Evolutionary conservation across 345 rosid genomes (phyloP).

Genomic region (Populus nigra): DNA sequence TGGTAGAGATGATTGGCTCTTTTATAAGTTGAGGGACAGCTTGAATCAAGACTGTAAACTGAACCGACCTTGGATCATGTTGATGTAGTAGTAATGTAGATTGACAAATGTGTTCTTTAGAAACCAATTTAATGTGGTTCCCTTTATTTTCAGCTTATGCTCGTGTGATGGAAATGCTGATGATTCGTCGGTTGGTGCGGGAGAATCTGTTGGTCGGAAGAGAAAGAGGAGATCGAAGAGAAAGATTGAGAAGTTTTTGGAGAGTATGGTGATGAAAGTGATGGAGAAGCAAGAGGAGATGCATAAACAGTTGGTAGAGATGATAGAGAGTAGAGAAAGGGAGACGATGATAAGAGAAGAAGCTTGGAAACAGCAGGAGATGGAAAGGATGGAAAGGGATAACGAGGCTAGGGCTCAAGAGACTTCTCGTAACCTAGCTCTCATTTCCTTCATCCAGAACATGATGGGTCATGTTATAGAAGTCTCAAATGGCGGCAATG

Average conservation of each 20-base stretch:
- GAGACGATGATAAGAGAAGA: constrained; percentile 68
- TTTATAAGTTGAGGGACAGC: neutral
- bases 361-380: constrained; percentile 71
- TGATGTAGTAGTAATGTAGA: neutral
- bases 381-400: constrained; percentile 55
- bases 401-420: constrained; percentile 56
- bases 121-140: neutral
- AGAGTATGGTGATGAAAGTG: constrained; percentile 47
- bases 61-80: neutral
- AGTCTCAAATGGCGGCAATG: constrained; percentile 19
- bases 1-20: neutral
- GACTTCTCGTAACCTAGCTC: constrained; percentile 48
- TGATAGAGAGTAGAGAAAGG: constrained; percentile 60
- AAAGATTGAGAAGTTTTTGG: constrained; percentile 50
- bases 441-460: constrained; percentile 61
- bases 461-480: constrained; percentile 40
- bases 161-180: constrained; percentile 28
- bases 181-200: constrained; percentile 22
- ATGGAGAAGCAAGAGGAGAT: constrained; percentile 79
- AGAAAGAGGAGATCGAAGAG: constrained; percentile 50
- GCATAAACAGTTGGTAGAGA: constrained; percentile 63
- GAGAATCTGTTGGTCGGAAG: constrained; percentile 38
- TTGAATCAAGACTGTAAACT: neutral
- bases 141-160: constrained; percentile 44
- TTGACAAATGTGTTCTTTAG: neutral